Evolutionary conservation across 805 yeast species (phyloP).

Genomic region (Candida golubevii): DNA sequence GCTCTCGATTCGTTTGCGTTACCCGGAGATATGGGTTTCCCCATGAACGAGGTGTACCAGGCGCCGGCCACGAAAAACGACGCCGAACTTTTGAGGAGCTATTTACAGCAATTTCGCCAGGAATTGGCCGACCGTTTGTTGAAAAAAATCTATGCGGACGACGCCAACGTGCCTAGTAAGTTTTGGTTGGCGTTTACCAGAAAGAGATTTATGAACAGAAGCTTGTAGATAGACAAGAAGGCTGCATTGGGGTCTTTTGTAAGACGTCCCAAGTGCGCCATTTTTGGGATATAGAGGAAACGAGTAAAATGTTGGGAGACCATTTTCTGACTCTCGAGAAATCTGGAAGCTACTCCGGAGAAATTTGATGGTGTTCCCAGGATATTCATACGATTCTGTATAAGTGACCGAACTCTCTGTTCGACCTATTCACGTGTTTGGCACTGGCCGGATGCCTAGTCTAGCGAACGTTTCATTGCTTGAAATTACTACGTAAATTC

Average conservation of each 20-base stretch:
- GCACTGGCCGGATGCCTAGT: too few relatives aligned
- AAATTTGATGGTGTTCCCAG: too few relatives aligned
- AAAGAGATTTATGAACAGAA: constrained; percentile 93
- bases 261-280: too few relatives aligned
- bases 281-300: background rate
- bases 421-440: too few relatives aligned
- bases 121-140: constrained; percentile 82
- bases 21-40: constrained; percentile 96
- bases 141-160: constrained; percentile 63
- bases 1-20: constrained; percentile 83
- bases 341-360: too few relatives aligned
- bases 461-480: too few relatives aligned
- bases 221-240: constrained; percentile 38
- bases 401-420: too few relatives aligned
- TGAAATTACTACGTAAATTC: too few relatives aligned
- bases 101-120: constrained; percentile 91
- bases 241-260: background rate
- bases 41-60: constrained; percentile 72
- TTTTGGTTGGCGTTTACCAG: constrained; percentile 95
- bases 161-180: constrained; percentile 65
- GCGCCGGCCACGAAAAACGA: constrained; percentile 74
- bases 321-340: too few relatives aligned
- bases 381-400: too few relatives aligned
- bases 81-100: constrained; percentile 72
- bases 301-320: background rate